phyloP scores from a whole-genome alignment of 177 flowering plant genomes.

The Tripterygium wilfordii region DNA sequence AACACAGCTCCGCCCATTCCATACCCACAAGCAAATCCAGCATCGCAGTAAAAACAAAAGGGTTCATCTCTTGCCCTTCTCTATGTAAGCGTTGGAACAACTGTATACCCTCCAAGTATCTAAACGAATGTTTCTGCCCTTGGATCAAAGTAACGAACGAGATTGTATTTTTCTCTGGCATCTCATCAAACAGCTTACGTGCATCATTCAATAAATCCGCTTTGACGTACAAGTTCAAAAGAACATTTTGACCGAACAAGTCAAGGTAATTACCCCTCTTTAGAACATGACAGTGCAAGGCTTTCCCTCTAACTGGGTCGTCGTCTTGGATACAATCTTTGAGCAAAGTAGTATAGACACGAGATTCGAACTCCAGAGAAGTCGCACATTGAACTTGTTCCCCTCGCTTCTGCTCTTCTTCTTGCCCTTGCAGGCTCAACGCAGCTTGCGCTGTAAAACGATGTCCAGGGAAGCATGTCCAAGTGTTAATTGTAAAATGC shows the following conservation, averaged over 20 bases:
- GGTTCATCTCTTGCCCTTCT: too few species aligned
- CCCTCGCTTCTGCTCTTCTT: too few species aligned
- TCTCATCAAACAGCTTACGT: conserved; percentile 54
- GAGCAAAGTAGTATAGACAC: conserved; percentile 25
- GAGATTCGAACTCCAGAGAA: conserved; percentile 32
- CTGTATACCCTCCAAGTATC: conserved; percentile 33
- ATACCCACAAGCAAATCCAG: too few species aligned
- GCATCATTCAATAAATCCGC: conserved; percentile 35
- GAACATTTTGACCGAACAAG: conserved; percentile 59
- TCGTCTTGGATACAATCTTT: conserved; percentile 26
- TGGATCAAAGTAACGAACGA: conserved; percentile 69
- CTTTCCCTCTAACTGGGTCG: too few species aligned
- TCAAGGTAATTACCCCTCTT: conserved; percentile 61
- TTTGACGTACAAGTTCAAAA: conserved; percentile 54
- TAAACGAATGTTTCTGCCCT: too few species aligned
- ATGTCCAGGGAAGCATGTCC: too few species aligned
- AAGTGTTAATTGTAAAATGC: too few species aligned
- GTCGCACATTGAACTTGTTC: too few species aligned
- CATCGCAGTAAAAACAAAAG: too few species aligned
- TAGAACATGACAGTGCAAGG: conserved; percentile 45
- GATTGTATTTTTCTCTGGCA: conserved; percentile 54
- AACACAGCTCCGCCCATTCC: conserved; percentile 36
- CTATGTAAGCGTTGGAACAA: too few species aligned
- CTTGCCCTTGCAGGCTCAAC: too few species aligned
- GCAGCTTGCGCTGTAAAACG: too few species aligned